Base-by-base conservation (phyloP, 2,329 filamentous ascomycete genomes). In the Ceratocystiopsis minuta region DNA sequence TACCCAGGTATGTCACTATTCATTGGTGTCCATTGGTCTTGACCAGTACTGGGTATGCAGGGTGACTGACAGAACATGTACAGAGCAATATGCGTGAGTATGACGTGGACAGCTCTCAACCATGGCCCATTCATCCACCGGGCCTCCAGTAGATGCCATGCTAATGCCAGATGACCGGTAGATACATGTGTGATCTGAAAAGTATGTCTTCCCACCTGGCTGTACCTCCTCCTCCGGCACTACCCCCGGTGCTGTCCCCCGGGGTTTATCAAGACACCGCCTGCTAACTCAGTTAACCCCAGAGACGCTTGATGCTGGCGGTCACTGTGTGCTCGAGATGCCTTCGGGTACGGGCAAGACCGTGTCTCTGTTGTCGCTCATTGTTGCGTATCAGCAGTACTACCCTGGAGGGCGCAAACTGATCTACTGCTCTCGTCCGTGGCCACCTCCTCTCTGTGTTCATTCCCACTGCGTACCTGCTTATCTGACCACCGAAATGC, bases 321-420 rank as follows among this genome's bases (percentile, higher is more conserved):
- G 90, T 46, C 86, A 98, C 62, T 95, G 87, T 59, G 88, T 98
- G 17, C 65, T 98, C 52, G 90, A 98, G 64, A 98, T 98, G 90
- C 90, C 90, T 60, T 98, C 90, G 45, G 90, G 90, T 36, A 98
- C 90, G 18, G 90, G 90, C 47, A 98, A 98, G 67, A 98, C 90
- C 0, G 83, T 98, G 20, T 95, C 90, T 11, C 68, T 98, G 5
- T 67, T 98, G 37, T 95, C 90, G 0, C 72, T 98, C 51, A 98
- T 98, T 54, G 78, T 98, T 44, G 88, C 90, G 36, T 98, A 98
- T 54, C 92, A 98, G 60, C 83, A 90, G 57, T 79, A 87, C 57
- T 87, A 88, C 54, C 85, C 87, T 3, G 85, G 94, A 56, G 84
- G 90, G 53, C 72, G 92, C 43, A 98, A 98, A 61, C 75, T 98